phyloP scores from a whole-genome alignment of 2,329 filamentous ascomycete species.

The Penicillium sclerotigenum region DNA sequence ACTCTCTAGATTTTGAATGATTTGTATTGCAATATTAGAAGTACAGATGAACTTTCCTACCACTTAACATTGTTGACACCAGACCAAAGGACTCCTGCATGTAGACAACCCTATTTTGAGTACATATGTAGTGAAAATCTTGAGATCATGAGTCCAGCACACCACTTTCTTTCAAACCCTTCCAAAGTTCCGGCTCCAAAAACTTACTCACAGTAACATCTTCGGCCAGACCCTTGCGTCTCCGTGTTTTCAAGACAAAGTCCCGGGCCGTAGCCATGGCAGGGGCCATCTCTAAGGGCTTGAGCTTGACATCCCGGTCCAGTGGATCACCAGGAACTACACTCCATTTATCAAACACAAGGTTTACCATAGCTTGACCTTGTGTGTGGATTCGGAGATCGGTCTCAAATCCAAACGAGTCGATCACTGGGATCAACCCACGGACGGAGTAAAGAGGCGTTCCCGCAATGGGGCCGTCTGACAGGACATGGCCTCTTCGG shows the following conservation, averaged over 20 bases:
- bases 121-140: not conserved
- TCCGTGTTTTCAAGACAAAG: conserved; percentile 92
- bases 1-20: conserved; percentile 1
- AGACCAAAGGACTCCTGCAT: conserved; percentile 2
- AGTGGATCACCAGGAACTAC: conserved; percentile 94
- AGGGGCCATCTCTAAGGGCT: conserved; percentile 80
- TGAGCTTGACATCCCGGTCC: conserved; percentile 76
- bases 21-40: conserved; percentile 21
- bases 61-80: conserved; percentile 12
- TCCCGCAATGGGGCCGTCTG: conserved; percentile 90
- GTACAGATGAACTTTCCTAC: conserved; percentile 17
- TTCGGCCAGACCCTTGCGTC: conserved; percentile 90
- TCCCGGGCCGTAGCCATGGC: conserved; percentile 89
- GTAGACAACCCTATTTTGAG: conserved; percentile 6
- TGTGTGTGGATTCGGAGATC: conserved; percentile 95
- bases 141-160: conserved; percentile 63
- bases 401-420: conserved; percentile 97
- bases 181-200: conserved; percentile 89
- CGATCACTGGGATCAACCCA: conserved; percentile 90
- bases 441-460: conserved; percentile 90
- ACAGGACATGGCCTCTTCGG: conserved; percentile 84
- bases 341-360: conserved; percentile 94
- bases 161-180: conserved; percentile 81
- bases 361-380: conserved; percentile 81
- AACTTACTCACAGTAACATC: conserved; percentile 96